phyloP scores from a whole-genome alignment of 2,329 filamentous ascomycete species.

The Passalora sequoiae region DNA sequence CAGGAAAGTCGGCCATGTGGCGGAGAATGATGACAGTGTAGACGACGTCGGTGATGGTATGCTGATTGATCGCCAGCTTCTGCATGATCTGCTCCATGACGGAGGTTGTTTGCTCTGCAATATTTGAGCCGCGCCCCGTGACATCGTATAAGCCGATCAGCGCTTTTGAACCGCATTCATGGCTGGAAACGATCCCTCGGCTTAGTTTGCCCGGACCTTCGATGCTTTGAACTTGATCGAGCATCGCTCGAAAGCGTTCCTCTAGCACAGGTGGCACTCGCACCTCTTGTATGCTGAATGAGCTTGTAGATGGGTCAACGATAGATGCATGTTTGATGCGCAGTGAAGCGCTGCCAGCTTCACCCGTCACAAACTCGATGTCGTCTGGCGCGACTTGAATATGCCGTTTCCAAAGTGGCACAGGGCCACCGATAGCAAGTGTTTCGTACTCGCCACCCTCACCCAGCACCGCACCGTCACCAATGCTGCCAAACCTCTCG shows the following conservation, averaged over 20 bases:
- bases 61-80: conserved; percentile 26
- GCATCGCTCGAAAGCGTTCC: conserved; percentile 48
- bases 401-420: conserved; percentile 63
- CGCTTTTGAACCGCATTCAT: background rate
- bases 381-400: conserved; percentile 58
- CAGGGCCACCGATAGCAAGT: conserved; percentile 75
- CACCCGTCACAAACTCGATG: conserved; percentile 55
- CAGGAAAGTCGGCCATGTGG: conserved; percentile 71
- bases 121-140: conserved; percentile 33
- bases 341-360: conserved; percentile 73
- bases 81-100: conserved; percentile 37
- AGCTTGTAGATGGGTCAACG: background rate
- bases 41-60: conserved; percentile 30
- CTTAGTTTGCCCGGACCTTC: background rate
- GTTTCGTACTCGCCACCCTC: conserved; percentile 98
- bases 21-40: conserved; percentile 64
- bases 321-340: conserved; percentile 56
- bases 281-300: conserved; percentile 29
- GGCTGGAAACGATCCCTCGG: too few species aligned
- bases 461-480: conserved; percentile 69
- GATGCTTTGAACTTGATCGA: conserved; percentile 21
- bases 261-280: conserved; percentile 65
- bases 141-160: conserved; percentile 23
- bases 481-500: conserved; percentile 60
- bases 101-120: conserved; percentile 37